A percentile compares a stretch with the other conserved stretches of the same genome.
Evolutionary conservation across 2,329 filamentous ascomycete species (phyloP).

Genomic region (Fusarium tanahbumbuense): DNA sequence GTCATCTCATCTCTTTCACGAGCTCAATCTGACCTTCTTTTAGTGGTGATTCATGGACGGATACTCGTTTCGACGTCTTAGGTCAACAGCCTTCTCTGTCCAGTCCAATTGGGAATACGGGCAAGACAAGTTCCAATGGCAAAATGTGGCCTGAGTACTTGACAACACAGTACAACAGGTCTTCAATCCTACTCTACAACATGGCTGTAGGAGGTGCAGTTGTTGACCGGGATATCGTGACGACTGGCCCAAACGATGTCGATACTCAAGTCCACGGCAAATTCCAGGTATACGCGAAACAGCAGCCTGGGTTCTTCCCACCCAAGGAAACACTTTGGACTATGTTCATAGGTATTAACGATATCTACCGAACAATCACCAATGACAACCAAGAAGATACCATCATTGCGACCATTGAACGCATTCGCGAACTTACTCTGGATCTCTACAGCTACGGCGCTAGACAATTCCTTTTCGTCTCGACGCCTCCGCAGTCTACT

Average conservation of each 20-base stretch:
- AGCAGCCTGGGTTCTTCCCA: neutral
- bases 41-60: slow-evolving; percentile 22
- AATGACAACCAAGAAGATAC: neutral
- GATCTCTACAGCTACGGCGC: neutral
- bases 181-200: slow-evolving; percentile 3
- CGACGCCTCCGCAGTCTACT: slow-evolving; percentile 11
- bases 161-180: slow-evolving; percentile 5
- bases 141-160: slow-evolving; percentile 27
- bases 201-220: slow-evolving; percentile 24
- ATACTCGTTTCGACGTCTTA: slow-evolving; percentile 13
- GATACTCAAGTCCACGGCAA: slow-evolving; percentile 2
- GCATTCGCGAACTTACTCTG: neutral
- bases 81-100: neutral
- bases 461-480: slow-evolving; percentile 16
- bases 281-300: neutral
- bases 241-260: slow-evolving; percentile 10
- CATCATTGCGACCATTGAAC: neutral
- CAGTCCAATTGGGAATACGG: slow-evolving; percentile 8
- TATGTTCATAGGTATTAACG: slow-evolving; percentile 22
- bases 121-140: slow-evolving; percentile 21
- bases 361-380: slow-evolving; percentile 24
- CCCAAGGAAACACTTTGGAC: slow-evolving; percentile 2
- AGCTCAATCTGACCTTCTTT: neutral
- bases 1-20: rapidly evolving
- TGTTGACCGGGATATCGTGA: slow-evolving; percentile 8